phyloP scores from a whole-genome alignment of 1,139 yeast species.

The Pichia cactophila region DNA sequence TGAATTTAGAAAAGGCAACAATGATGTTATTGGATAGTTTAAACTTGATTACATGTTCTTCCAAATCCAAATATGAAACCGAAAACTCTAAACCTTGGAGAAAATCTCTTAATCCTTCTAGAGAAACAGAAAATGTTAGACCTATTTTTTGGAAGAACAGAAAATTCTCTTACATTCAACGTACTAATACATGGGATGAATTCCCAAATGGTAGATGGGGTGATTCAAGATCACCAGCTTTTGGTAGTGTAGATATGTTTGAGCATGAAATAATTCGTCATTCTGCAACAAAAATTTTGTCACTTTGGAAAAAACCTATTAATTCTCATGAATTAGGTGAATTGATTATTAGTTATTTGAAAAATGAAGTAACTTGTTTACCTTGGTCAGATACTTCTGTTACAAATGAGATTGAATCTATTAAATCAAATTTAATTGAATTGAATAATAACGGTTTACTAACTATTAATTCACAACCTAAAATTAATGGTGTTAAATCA shows the following conservation, averaged over 20 bases:
- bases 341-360: slow-evolving; percentile 57
- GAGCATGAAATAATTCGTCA: slow-evolving; percentile 76
- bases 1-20: slow-evolving; percentile 90
- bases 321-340: slow-evolving; percentile 49
- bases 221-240: slow-evolving; percentile 93
- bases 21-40: slow-evolving; percentile 78
- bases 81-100: slow-evolving; percentile 65
- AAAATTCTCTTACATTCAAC: slow-evolving; percentile 78
- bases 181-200: slow-evolving; percentile 97
- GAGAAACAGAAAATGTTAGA: slow-evolving; percentile 77
- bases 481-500: slow-evolving; percentile 73
- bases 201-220: slow-evolving; percentile 97
- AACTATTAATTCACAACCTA: slow-evolving; percentile 94
- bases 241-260: slow-evolving; percentile 77
- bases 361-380: slow-evolving; percentile 63
- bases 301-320: slow-evolving; percentile 82
- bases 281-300: slow-evolving; percentile 70
- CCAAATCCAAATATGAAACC: slow-evolving; percentile 11
- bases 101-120: slow-evolving; percentile 73
- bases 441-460: slow-evolving; percentile 62
- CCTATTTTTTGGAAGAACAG: slow-evolving; percentile 97
- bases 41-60: slow-evolving; percentile 37
- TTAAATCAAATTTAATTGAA: slow-evolving; percentile 50
- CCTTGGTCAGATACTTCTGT: slow-evolving; percentile 97
- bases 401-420: slow-evolving; percentile 64